Conservation (phyloP, 305 asterid genomes). For the Rubia tinctorum region DNA sequence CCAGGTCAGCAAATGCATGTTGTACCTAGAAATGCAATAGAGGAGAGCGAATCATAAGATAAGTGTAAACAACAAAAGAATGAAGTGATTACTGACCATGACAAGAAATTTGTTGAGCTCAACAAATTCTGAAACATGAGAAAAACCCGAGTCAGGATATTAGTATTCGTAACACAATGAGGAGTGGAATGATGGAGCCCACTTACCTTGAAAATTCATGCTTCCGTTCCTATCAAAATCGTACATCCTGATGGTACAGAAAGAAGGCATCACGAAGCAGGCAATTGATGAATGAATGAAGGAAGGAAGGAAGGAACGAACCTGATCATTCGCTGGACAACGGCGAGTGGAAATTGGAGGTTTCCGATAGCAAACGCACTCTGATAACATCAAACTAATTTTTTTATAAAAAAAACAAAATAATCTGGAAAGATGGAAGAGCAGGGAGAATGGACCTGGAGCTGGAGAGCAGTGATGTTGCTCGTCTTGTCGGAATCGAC, state of each 20-base stretch:
- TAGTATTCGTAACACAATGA: not conserved
- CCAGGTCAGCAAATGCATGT: constrained; percentile 72
- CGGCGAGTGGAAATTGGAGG: constrained; percentile 56
- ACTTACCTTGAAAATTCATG: constrained; percentile 71
- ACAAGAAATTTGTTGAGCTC: constrained; percentile 80
- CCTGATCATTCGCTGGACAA: constrained; percentile 93
- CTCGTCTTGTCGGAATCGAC: constrained; percentile 68
- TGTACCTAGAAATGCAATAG: constrained; percentile 58
- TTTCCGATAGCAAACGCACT: constrained; percentile 70
- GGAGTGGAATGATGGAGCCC: not conserved
- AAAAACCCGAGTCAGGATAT: not conserved
- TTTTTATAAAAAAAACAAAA: not conserved
- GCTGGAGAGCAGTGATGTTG: constrained; percentile 63
- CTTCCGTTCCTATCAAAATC: constrained; percentile 78
- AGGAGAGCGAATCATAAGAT: no score
- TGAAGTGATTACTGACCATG: constrained; percentile 56
- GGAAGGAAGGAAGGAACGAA: constrained; percentile 3
- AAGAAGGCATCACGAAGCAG: not conserved
- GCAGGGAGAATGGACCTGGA: constrained; percentile 40
- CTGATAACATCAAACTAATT: constrained; percentile 22
- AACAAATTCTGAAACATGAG: constrained; percentile 51
- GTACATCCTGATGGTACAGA: constrained; percentile 51
- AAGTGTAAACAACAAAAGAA: no score
- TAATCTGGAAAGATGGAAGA: not conserved
- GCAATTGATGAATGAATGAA: not conserved